Percentiles rank a stretch among this genome's conserved stretches.
Conservation (phyloP, 2,329 filamentous ascomycete species). For the Pleoardoris graminearum region DNA sequence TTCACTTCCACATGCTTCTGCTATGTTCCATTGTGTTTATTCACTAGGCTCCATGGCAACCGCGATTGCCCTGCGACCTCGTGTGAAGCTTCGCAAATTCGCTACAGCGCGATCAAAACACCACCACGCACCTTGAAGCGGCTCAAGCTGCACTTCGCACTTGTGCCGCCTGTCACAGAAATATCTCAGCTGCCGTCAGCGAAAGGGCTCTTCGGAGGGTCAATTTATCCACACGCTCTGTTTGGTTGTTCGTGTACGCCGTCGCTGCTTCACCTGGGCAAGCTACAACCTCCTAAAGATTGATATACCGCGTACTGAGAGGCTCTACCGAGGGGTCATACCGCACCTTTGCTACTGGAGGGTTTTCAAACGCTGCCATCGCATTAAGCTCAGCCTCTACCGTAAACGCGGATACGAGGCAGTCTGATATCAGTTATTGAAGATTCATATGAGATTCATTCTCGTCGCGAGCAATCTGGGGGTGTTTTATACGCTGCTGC, state of each 20-base stretch:
- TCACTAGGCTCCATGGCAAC: conserved; percentile 30
- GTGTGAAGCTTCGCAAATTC: conserved; percentile 25
- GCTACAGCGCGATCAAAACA: conserved; percentile 21
- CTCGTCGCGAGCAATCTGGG: not conserved
- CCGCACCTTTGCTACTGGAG: too few species aligned
- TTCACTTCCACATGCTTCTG: conserved; percentile 35
- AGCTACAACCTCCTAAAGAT: too few species aligned
- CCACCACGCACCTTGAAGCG: conserved; percentile 16
- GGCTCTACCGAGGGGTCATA: too few species aligned
- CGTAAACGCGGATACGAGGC: not conserved
- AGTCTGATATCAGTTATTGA: not conserved
- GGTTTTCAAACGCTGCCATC: too few species aligned
- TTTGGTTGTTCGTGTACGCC: not conserved
- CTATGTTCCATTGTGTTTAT: conserved; percentile 31
- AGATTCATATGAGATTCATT: not conserved
- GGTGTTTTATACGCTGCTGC: not conserved
- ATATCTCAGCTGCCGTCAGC: not conserved
- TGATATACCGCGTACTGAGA: too few species aligned
- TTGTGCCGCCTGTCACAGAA: not conserved
- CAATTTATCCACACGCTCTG: not conserved
- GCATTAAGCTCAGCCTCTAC: not conserved
- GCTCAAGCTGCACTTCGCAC: conserved; percentile 4
- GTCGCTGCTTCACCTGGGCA: not conserved
- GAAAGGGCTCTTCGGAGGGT: not conserved
- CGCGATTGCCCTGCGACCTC: conserved; percentile 21